phyloP scores from a whole-genome alignment of 2,329 filamentous ascomycete genomes.

The Aspergillus fijiensis region DNA sequence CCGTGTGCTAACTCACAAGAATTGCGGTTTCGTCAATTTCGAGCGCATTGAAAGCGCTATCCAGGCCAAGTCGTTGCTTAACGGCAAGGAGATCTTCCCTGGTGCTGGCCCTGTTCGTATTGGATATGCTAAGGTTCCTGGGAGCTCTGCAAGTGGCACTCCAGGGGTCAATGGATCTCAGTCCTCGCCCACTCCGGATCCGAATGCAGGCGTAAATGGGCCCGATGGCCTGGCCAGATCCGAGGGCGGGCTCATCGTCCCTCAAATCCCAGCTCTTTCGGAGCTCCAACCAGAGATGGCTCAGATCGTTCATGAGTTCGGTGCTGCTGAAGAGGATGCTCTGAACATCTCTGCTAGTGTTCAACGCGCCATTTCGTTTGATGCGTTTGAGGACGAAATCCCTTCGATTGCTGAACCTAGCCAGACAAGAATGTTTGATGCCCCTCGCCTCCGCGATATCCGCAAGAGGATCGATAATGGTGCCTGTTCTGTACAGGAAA shows the following conservation, averaged over 20 bases:
- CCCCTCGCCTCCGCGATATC: conserved; percentile 90
- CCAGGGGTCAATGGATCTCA: conserved; percentile 86
- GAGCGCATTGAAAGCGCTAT: conserved; percentile 88
- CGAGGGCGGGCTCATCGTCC: conserved; percentile 37
- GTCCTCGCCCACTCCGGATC: conserved; percentile 87
- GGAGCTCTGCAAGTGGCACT: conserved; percentile 73
- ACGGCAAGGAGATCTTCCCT: conserved; percentile 97
- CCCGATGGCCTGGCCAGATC: conserved; percentile 32
- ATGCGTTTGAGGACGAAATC: conserved; percentile 75
- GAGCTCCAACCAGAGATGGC: conserved; percentile 82
- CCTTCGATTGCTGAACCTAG: conserved; percentile 85
- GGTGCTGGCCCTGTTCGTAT: conserved; percentile 92
- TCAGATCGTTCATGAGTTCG: conserved; percentile 84
- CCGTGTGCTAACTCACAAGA: conserved; percentile 94
- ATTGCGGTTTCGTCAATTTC: conserved; percentile 98
- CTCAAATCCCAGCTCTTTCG: conserved; percentile 66
- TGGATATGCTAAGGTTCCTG: conserved; percentile 95
- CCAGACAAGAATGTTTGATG: conserved; percentile 86
- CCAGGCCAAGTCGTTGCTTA: conserved; percentile 80
- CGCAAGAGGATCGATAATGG: conserved; percentile 97
- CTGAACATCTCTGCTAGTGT: conserved; percentile 70
- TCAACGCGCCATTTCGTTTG: conserved; percentile 73
- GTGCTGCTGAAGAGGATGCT: conserved; percentile 76
- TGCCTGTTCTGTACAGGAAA: conserved; percentile 78
- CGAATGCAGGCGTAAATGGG: conserved; percentile 54